Conservation (phyloP, 768 basidiomycete species). For the Lactarius akahatsu region DNA sequence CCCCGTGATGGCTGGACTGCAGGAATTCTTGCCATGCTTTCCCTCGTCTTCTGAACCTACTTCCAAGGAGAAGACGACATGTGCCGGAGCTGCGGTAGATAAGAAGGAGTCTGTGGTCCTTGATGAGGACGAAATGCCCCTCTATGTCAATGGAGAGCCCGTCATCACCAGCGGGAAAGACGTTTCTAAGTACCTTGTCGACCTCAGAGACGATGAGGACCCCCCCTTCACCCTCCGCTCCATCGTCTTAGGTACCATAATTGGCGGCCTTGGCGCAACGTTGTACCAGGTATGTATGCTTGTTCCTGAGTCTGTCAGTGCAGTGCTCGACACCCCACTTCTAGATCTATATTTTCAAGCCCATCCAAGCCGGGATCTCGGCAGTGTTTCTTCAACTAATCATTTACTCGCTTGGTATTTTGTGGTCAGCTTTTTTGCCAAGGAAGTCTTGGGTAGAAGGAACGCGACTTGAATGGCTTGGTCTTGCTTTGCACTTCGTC, state of each 20-base stretch:
- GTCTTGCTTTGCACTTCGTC: slow-evolving; percentile 45
- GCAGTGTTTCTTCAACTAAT: slow-evolving; percentile 58
- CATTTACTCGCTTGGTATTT: slow-evolving; percentile 50
- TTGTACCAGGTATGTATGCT: slow-evolving; percentile 47
- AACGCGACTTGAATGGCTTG: slow-evolving; percentile 44
- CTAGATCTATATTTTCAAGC: slow-evolving; percentile 62
- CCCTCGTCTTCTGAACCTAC: no score
- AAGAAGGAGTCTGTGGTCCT: no score
- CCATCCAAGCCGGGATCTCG: slow-evolving; percentile 50
- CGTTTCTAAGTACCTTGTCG: slow-evolving; percentile 55
- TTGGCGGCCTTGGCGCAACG: slow-evolving; percentile 59
- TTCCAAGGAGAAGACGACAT: no score
- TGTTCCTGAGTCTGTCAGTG: not conserved
- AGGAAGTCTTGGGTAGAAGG: slow-evolving; percentile 44
- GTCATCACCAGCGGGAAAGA: slow-evolving; percentile 43
- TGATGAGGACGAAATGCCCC: slow-evolving; percentile 6
- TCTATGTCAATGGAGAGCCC: slow-evolving; percentile 28
- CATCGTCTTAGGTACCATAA: slow-evolving; percentile 51
- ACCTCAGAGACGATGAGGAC: slow-evolving; percentile 58
- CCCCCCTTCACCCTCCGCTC: slow-evolving; percentile 57
- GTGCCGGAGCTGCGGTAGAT: no score
- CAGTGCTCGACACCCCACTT: not conserved
- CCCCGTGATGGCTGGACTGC: no score
- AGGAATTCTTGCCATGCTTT: no score
- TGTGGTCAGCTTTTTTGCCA: slow-evolving; percentile 51